Evolutionary conservation across 441 rosid genomes (phyloP), one percentile per base, ranked within the genome.

Genomic region (Aleurites moluccanus): DNA sequence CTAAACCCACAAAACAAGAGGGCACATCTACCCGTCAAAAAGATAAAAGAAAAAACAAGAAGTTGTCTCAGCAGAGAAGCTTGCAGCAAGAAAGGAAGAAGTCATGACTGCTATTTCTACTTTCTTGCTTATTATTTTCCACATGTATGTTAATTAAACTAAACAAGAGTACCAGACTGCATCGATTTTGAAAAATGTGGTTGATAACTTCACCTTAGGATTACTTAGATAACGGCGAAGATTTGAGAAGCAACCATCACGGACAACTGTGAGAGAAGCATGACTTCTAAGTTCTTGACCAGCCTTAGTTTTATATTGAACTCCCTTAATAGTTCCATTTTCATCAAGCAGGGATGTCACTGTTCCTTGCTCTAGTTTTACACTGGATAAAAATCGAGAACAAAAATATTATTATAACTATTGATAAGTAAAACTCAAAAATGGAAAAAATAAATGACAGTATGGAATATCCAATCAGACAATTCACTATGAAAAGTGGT

Each of bases 201-300:
- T 70, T 18, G 72, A 56, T 16, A n/a, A 69, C 45, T 80, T 69
- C 77, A 92, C 97, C 94, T 91, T 88, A 1, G 97, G 91, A 25
- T 88, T 90, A 88, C 97, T 91, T 23, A 92, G 92, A 77, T 89
- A 83, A 62, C 90, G 90, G 3, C 91, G 88, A 76, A 91, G 78
- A 79, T 91, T 91, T 6, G 95, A 91, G 87, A 92, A 92, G 86
- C 97, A 92, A 57, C 97, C 97, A 75, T 92, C 94, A 70, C 96
- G 91, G 1, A 92, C 93, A 67, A 92, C 79, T n/a, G 97, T 91
- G 44, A 93, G 90, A 67, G 98, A 91, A 73, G 97, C 95, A 78
- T 76, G 85, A 44, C 86, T 83, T 73, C 75, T 75, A 64, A 73
- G 79, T 70, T 85, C 89, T 78, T 82, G 79, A 23, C 90, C 91